phyloP scores from a whole-genome alignment of 73 alveolate species.

The Tetrahymena malaccensis region DNA sequence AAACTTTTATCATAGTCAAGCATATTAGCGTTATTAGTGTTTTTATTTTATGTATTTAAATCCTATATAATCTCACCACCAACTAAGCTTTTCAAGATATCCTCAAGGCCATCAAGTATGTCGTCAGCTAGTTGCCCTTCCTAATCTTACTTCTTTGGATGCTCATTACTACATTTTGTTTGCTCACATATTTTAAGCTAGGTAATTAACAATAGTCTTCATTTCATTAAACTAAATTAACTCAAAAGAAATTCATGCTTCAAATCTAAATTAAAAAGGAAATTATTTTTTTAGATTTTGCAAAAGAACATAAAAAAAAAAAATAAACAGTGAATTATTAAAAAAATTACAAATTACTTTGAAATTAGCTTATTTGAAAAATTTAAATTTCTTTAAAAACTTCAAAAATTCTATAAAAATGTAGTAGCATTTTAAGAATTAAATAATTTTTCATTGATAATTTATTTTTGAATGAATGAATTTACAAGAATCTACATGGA shows the following conservation, averaged over 20 bases:
- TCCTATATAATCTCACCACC: neutral
- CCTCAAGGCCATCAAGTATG: neutral
- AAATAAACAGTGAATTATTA: too few species aligned
- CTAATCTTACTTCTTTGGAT: neutral
- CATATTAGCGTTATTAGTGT: neutral
- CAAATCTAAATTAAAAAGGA: too few species aligned
- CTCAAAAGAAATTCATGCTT: too few species aligned
- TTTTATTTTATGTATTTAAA: neutral
- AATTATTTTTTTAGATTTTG: too few species aligned
- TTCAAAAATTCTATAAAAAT: too few species aligned
- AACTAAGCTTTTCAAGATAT: neutral
- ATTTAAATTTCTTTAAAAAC: too few species aligned
- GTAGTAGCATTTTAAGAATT: too few species aligned
- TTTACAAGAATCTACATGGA: neutral
- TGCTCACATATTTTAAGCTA: neutral
- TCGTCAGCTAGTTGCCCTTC: neutral
- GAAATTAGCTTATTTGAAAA: too few species aligned
- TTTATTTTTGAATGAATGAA: neutral
- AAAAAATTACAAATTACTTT: too few species aligned
- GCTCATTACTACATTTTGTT: neutral
- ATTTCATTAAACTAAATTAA: too few species aligned
- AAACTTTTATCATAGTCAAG: neutral
- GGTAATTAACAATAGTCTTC: neutral
- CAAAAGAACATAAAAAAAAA: too few species aligned
- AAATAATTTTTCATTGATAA: neutral